A percentile compares a stretch with the other conserved stretches of the same genome.
Evolutionary conservation across 1,284 basidiomycete species (phyloP).

Genomic region (Ganoderma sp.): DNA sequence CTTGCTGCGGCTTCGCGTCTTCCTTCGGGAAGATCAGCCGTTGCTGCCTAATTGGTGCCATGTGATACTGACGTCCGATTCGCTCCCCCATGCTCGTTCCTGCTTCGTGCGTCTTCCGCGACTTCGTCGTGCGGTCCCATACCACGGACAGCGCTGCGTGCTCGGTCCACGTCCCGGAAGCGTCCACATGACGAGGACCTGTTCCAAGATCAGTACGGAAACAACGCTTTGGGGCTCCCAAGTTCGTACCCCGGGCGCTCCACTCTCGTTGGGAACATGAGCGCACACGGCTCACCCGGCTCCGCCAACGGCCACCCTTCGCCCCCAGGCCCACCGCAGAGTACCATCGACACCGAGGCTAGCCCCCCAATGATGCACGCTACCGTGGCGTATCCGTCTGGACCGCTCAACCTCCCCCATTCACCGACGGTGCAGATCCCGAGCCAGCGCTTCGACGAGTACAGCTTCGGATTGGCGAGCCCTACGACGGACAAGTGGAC

Average conservation of each 20-base stretch:
- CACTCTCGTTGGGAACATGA: conserved; percentile 57
- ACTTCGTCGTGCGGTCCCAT: conserved; percentile 8
- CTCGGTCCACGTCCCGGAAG: conserved; percentile 75
- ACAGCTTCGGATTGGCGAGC: conserved; percentile 51
- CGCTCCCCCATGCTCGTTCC: conserved; percentile 6
- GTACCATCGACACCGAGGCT: conserved; percentile 35
- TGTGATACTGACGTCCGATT: conserved; percentile 28
- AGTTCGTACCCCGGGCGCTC: conserved; percentile 45
- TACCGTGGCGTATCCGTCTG: conserved; percentile 27
- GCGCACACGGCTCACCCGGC: conserved; percentile 75
- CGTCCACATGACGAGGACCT: conserved; percentile 72
- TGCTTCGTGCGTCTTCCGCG: conserved; percentile 3
- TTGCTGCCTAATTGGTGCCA: conserved; percentile 27
- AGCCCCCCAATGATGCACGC: conserved; percentile 37
- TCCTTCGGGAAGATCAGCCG: conserved; percentile 34
- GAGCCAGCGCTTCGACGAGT: conserved; percentile 59
- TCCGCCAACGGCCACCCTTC: conserved; percentile 72
- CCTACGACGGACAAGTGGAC: conserved; percentile 39
- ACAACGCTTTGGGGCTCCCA: conserved; percentile 36
- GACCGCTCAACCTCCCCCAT: conserved; percentile 34
- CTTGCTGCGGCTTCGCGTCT: conserved; percentile 25
- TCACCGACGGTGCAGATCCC: conserved; percentile 39
- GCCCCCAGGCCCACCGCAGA: conserved; percentile 56
- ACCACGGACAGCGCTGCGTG: conserved; percentile 57
- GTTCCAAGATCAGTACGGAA: conserved; percentile 41